These are phyloP conservation scores for Aegilops longissima DNA, from an alignment of 176 grass and related monocot genomes.

Conservation along the genomic window DNA sequence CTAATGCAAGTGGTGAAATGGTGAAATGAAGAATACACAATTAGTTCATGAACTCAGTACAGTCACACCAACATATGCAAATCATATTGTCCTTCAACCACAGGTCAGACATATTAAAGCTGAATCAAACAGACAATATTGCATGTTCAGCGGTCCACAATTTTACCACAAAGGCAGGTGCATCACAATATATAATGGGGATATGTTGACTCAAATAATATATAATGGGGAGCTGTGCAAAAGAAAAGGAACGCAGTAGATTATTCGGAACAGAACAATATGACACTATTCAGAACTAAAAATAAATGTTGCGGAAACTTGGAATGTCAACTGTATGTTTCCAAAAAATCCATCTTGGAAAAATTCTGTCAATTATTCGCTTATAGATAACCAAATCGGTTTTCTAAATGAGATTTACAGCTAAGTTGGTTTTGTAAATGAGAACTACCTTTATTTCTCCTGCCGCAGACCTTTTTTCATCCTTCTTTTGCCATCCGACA, in stretches of 20 bases:
- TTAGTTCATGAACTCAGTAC: conserved; percentile 8
- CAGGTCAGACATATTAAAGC: conserved; percentile 2
- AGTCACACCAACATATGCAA: conserved; percentile 7
- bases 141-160: not conserved
- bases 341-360: not conserved
- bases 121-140: conserved; percentile 2
- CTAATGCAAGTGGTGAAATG: conserved; percentile 7
- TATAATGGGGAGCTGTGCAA: not conserved
- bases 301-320: not conserved
- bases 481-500: conserved; percentile 94
- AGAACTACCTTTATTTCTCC: conserved; percentile 89
- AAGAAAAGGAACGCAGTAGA: not conserved
- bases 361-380: not conserved
- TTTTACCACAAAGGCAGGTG: conserved; percentile 15
- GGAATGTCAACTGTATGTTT: conserved; percentile 8
- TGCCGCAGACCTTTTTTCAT: conserved; percentile 78
- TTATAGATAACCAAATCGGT: conserved; percentile 1
- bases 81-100: not conserved
- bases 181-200: too few species aligned
- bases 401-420: not conserved
- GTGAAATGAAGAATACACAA: conserved; percentile 5
- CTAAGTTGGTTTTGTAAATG: not conserved
- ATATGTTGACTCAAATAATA: not conserved
- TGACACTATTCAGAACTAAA: not conserved
- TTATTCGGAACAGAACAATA: conserved; percentile 22